These are phyloP conservation scores for Kernera saxatilis DNA, from an alignment of 345 rosid species.

Conservation along the genomic window DNA sequence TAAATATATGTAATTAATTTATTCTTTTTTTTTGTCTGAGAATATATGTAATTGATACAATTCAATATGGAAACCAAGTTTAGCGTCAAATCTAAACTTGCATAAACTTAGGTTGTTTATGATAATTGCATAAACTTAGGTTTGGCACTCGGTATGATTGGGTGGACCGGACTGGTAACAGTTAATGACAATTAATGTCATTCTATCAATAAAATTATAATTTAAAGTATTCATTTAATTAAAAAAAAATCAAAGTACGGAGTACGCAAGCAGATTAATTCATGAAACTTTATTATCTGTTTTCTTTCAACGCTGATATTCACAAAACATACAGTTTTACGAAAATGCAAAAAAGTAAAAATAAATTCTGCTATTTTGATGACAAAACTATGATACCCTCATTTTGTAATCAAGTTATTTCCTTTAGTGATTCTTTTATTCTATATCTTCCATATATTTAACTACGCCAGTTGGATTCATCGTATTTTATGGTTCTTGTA, in stretches of 20 bases:
- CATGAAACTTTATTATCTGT: not conserved
- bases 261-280: not conserved
- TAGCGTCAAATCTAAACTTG: not conserved
- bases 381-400: not conserved
- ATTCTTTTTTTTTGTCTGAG: not conserved
- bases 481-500: not conserved
- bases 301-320: not conserved
- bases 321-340: not conserved
- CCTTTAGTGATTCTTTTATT: not conserved
- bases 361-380: not conserved
- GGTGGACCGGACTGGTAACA: slow-evolving; percentile 20
- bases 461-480: not conserved
- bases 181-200: slow-evolving; percentile 26
- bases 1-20: not conserved
- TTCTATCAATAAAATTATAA: not conserved
- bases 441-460: not conserved
- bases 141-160: slow-evolving; percentile 1
- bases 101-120: not conserved
- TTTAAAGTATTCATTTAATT: not conserved
- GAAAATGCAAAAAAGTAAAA: too few species aligned
- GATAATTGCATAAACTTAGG: slow-evolving; percentile 5
- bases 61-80: slow-evolving; percentile 4
- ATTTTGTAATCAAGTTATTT: not conserved
- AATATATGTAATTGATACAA: not conserved
- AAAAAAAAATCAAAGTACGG: not conserved